These are phyloP conservation scores for Dothiorella sarmentorum DNA, from an alignment of 2,329 filamentous ascomycete species.

Conservation along the genomic window DNA sequence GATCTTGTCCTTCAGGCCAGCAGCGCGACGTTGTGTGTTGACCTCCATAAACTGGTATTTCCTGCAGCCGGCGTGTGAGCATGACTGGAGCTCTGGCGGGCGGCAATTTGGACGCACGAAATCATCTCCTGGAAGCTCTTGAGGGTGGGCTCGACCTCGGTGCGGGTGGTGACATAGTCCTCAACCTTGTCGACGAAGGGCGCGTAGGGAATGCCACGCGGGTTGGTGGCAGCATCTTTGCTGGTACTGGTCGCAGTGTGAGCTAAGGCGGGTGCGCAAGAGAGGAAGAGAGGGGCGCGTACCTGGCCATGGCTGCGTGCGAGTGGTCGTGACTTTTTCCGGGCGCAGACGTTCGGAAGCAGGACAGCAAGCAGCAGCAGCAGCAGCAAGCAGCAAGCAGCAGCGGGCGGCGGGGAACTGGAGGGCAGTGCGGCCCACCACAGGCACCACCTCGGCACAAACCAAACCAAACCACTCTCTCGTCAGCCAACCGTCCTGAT, in stretches of 20 bases:
- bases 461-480: no score
- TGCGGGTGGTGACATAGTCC: conserved; percentile 75
- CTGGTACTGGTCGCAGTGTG: conserved; percentile 21
- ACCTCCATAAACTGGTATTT: conserved; percentile 99
- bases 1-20: conserved; percentile 87
- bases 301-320: conserved; percentile 28
- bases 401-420: not conserved
- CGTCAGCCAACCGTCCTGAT: no score
- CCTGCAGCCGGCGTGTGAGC: conserved; percentile 46
- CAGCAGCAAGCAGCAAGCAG: conserved; percentile 8
- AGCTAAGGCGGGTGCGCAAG: no score
- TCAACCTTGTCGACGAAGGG: conserved; percentile 87
- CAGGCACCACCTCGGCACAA: no score
- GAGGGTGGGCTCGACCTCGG: conserved; percentile 76
- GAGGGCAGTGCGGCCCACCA: no score
- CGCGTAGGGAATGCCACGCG: conserved; percentile 76
- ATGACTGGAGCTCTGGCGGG: conserved; percentile 20
- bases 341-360: no score
- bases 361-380: no score
- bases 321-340: conserved; percentile 7
- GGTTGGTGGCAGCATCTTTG: conserved; percentile 62
- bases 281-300: conserved; percentile 7
- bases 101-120: conserved; percentile 54
- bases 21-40: conserved; percentile 80
- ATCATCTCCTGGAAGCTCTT: conserved; percentile 92